Evolutionary conservation across 257 asterid species (phyloP), one percentile per base, ranked within the genome.

Genomic region (Orobanche coerulescens): DNA sequence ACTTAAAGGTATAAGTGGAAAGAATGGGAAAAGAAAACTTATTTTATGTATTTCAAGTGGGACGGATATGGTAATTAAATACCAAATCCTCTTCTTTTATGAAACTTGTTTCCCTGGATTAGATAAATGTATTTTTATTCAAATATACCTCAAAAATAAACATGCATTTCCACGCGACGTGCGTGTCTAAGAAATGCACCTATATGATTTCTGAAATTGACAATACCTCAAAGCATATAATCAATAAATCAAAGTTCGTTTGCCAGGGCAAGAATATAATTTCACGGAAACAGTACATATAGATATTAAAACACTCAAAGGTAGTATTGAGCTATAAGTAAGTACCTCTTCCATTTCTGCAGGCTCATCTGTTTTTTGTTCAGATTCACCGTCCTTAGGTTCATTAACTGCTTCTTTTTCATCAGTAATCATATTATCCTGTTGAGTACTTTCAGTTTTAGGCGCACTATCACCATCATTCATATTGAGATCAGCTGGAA

Each of bases 341-440:
- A 68, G n/a, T 72, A 88, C 96, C 96, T 88, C 82, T 36, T 87
- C 95, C 95, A 85, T 86, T 68, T 81, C 88, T 55, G 87, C 70
- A 58, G 89, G 75, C 69, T 71, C 85, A 5, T 80, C 95, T 31
- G 75, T 70, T 51, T 78, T 78, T 66, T 62, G 72, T 26, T 78
- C 84, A 67, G 81, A 61, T 72, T 76, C 86, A 44, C 51, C 39
- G 26, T 71, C 83, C 63, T 47, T 68, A 14, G 76, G 67, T 49
- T 69, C 71, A 58, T 60, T 54, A 18, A 66, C 62, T 68, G 78
- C 70, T 73, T 77, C 84, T 49, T 73, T 74, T 26, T 65, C 87
- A 68, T 82, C 94, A 24, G 82, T 75, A 39, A 71, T 63, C 86
- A 82, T 81, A 26, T 78, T 76, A 66, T 84, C 94, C 60, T 74